These are phyloP conservation scores for Hemileccinum hortonii DNA, from an alignment of 1,284 basidiomycete species.

Conservation along the genomic window DNA sequence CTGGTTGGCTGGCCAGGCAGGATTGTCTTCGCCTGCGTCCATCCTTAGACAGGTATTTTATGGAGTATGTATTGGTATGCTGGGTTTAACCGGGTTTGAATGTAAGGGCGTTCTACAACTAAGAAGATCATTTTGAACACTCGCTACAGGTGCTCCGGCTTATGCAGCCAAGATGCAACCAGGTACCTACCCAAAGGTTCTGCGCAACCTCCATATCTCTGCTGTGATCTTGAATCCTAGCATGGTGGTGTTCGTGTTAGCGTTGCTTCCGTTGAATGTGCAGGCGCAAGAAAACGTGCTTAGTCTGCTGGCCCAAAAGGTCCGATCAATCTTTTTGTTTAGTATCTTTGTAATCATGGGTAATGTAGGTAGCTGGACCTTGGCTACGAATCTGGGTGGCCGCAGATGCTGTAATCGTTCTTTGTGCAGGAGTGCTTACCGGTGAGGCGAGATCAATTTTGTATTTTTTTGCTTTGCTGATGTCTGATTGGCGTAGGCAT, in stretches of 20 bases:
- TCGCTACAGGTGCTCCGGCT: constrained; percentile 53
- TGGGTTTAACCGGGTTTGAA: constrained; percentile 70
- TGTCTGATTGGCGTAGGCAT: constrained; percentile 41
- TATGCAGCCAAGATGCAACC: constrained; percentile 61
- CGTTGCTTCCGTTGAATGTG: constrained; percentile 53
- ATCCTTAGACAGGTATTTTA: constrained; percentile 53
- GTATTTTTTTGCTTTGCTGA: constrained; percentile 3
- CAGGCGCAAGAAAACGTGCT: constrained; percentile 57
- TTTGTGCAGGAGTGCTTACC: constrained; percentile 69
- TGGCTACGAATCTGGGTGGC: constrained; percentile 64
- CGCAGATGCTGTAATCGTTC: constrained; percentile 62
- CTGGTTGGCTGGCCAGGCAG: constrained; percentile 46
- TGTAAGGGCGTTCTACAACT: constrained; percentile 38
- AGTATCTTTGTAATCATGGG: not conserved
- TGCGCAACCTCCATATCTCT: constrained; percentile 64
- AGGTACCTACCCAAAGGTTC: constrained; percentile 52
- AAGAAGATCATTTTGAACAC: constrained; percentile 1
- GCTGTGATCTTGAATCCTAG: constrained; percentile 53
- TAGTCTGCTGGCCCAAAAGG: constrained; percentile 55
- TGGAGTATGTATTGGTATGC: constrained; percentile 65
- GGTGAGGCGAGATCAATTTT: constrained; percentile 35
- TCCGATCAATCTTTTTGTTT: constrained; percentile 22
- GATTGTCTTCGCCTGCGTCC: constrained; percentile 26
- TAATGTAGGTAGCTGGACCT: constrained; percentile 46
- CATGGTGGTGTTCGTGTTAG: constrained; percentile 59